Percentiles rank a stretch among this genome's conserved stretches.
Conservation (phyloP, 2,329 filamentous ascomycete genomes). For the Ophiostoma australiae region DNA sequence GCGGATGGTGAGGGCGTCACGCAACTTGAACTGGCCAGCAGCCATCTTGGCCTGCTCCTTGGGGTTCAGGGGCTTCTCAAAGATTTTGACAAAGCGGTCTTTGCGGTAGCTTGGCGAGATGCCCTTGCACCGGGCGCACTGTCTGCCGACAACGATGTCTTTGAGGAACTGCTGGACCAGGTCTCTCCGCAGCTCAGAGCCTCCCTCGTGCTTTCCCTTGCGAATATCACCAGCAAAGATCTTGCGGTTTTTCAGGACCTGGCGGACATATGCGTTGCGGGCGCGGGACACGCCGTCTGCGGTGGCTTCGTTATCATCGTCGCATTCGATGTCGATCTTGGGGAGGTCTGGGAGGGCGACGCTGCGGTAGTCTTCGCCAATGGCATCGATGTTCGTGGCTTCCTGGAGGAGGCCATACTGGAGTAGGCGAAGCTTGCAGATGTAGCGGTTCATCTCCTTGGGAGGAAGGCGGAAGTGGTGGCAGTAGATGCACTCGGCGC, state of each 20-base stretch:
- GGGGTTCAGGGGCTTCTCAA: conserved; percentile 69
- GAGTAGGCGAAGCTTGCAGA: conserved; percentile 79
- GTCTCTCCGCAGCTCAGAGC: conserved; percentile 67
- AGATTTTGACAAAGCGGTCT: conserved; percentile 88
- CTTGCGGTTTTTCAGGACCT: conserved; percentile 59
- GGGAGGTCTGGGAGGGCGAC: conserved; percentile 39
- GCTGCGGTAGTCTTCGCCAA: conserved; percentile 45
- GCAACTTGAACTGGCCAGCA: conserved; percentile 59
- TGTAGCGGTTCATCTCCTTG: conserved; percentile 69
- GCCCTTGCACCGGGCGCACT: conserved; percentile 62
- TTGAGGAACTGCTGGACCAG: conserved; percentile 78
- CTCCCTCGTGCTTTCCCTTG: conserved; percentile 74
- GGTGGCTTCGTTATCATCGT: conserved; percentile 54
- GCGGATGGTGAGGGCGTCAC: conserved; percentile 50
- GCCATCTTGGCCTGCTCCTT: conserved; percentile 78
- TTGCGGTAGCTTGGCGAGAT: conserved; percentile 82
- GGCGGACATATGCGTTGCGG: conserved; percentile 65
- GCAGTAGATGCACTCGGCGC: conserved; percentile 87
- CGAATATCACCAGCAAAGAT: conserved; percentile 46
- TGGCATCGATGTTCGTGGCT: conserved; percentile 53
- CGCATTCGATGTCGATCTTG: conserved; percentile 52
- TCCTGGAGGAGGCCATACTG: conserved; percentile 77
- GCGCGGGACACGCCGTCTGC: conserved; percentile 51
- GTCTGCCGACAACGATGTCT: conserved; percentile 62
- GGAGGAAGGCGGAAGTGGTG: conserved; percentile 76